Base-by-base conservation (phyloP, 2,329 filamentous ascomycete genomes). In the Phoma sp. region DNA sequence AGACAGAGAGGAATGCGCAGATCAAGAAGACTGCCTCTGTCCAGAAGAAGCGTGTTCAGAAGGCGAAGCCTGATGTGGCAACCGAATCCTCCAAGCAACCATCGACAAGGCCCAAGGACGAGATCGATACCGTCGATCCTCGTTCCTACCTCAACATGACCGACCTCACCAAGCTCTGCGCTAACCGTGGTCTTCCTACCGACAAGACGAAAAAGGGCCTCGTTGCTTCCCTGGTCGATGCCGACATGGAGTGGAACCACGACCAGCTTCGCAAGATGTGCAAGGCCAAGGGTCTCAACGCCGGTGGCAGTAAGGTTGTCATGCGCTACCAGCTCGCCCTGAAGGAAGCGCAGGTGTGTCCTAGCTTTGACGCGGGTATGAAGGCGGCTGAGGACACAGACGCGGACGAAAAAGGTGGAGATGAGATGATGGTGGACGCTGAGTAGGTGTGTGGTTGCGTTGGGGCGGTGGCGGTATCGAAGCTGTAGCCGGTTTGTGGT, bases 311-410 rank as follows among this genome's bases (percentile, higher is more conserved):
- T 29, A 74, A 72, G 60, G 21, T 51, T 8, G 51, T 62, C 44
- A 62, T 73, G 56, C 57, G 52, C 37, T 67, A 68, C 27, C 61
- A 66, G 53, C 52, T 74, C 22, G 71, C 72, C 2, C 44, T 68
- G 22, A 54, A 46, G 17, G 64, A 63, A 19, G 69, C 68, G 2
- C 53, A 60, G 43, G 32, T 12, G 31, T 70, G 49, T 54, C 33
- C 48, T 4, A 64, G 61, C 9, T 71, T 64, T 24, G 53, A 60
- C 31, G 41, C 24, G 4, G 52, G 52, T 5, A 43, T 55, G n/a
- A 44, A 38, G 37, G 58, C 36, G 25, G 58, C 52, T 3, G 47
- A 43, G 27, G 55, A 51, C 6, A 43, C 25, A n/a, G 51, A 51
- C 6, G 45, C 25, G 17, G 51, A 43, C 1, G 35, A 38, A 10